These are phyloP conservation scores for Cordyceps javanica DNA, from an alignment of 2,329 filamentous ascomycete species.

Conservation along the genomic window DNA sequence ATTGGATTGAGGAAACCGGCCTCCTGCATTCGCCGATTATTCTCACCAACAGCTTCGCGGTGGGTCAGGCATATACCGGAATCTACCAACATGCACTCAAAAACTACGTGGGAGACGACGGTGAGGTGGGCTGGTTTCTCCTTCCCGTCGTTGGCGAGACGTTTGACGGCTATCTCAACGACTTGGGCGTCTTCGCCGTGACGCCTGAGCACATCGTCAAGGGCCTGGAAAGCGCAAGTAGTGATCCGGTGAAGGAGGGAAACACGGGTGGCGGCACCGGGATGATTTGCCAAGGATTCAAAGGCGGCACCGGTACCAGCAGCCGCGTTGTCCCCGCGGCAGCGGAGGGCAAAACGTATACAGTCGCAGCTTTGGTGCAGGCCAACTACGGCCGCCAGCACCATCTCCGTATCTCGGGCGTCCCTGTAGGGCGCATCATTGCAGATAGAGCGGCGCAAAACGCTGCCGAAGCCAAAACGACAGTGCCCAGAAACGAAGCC, in stretches of 20 bases:
- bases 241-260: constrained; percentile 49
- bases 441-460: constrained; percentile 30
- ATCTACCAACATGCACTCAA: constrained; percentile 49
- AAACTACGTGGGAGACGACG: constrained; percentile 34
- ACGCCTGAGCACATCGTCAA: constrained; percentile 44
- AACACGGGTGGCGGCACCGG: constrained; percentile 58
- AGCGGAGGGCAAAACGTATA: constrained; percentile 34
- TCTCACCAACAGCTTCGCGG: constrained; percentile 48
- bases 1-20: constrained; percentile 52
- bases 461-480: background rate
- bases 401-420: constrained; percentile 50
- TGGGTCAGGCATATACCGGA: constrained; percentile 49
- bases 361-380: constrained; percentile 54
- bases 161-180: constrained; percentile 53
- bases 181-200: constrained; percentile 48
- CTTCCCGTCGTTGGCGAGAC: constrained; percentile 55
- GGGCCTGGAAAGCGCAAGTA: constrained; percentile 43
- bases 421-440: constrained; percentile 53
- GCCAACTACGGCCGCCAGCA: constrained; percentile 54
- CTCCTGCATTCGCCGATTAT: constrained; percentile 49
- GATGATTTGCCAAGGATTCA: constrained; percentile 58
- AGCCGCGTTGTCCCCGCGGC: constrained; percentile 36
- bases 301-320: constrained; percentile 57
- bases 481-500: constrained; percentile 12
- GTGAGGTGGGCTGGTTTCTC: constrained; percentile 43